Evolutionary conservation across 2,329 filamentous ascomycete genomes (phyloP), one percentile per base, ranked within the genome.

Genomic region (Arthrobotrys pseudoclavata): DNA sequence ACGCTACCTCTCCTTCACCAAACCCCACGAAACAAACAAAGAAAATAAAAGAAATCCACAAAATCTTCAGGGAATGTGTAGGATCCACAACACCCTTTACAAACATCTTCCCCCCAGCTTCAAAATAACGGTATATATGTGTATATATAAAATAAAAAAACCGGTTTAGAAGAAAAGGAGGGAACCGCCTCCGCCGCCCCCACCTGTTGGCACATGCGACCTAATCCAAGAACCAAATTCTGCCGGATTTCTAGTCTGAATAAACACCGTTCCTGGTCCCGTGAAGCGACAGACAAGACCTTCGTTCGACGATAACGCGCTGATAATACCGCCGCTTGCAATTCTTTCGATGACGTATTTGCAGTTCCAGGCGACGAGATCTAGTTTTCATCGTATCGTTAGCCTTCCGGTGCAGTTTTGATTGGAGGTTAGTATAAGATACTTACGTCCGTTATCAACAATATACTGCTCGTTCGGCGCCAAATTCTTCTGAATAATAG

Each of bases 341-440:
- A 96, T 91, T 15, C 96, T 90, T 85, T 97, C 94, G 79, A 99
- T 89, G 3, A 92, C 88, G 82, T 98, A 99, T 82, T 97, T 93
- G 82, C 92, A 94, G 83, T 97, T 97, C 96, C 96, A 99, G 0
- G 96, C 95, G 0, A 98, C 94, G 0, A 98, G 87, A 81, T 98
- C 69, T 77, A 22, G 1, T 18, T 18, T 18, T 37, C 22, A 50
- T 18, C n/a, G n/a, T n/a, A n/a, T n/a, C n/a, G 24, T 75, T 62
- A 75, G 55, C 57, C 15, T n/a, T n/a, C 37, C 37, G 3, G 15
- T 15, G 4, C 1, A 40, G 15, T 40, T 13, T n/a, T 15, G n/a
- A 34, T 9, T 15, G 34, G 40, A 20, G 4, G 15, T 34, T 34
- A 50, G 12, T 15, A 6, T 18, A n/a, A 37, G 18, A 13, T 57